A percentile compares a stretch with the other conserved stretches of the same genome.
Conservation (phyloP, 192 early-diverging fungal genomes). For the Chytriomyces sp. region DNA sequence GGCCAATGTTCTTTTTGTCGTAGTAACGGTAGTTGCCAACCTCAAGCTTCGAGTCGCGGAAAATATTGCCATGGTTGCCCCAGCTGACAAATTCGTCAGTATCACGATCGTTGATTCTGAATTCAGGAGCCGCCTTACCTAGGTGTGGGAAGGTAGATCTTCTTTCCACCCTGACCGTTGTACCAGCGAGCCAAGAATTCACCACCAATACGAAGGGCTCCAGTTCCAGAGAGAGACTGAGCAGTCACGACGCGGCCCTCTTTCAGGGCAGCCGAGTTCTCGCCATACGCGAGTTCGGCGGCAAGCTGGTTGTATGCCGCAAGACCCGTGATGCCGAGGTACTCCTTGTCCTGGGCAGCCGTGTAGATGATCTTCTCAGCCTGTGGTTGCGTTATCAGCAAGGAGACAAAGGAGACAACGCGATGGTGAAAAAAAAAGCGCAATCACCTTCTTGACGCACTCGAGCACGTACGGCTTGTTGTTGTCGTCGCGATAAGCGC, state of each 20-base stretch:
- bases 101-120: too few relatives aligned
- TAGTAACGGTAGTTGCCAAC: slow-evolving; percentile 92
- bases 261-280: slow-evolving; percentile 65
- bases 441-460: slow-evolving; percentile 79
- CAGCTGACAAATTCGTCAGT: slow-evolving; percentile 56
- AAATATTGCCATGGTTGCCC: slow-evolving; percentile 97
- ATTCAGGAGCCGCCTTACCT: slow-evolving; percentile 18
- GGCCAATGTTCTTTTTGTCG: slow-evolving; percentile 87
- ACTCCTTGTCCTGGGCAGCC: slow-evolving; percentile 88
- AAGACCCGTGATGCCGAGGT: slow-evolving; percentile 92
- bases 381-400: slow-evolving; percentile 41
- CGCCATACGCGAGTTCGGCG: slow-evolving; percentile 83
- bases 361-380: slow-evolving; percentile 78
- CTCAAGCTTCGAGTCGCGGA: slow-evolving; percentile 86
- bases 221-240: slow-evolving; percentile 98
- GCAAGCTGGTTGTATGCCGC: slow-evolving; percentile 82
- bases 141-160: slow-evolving; percentile 89
- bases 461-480: slow-evolving; percentile 89
- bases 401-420: neutral
- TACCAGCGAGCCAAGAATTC: slow-evolving; percentile 82
- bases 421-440: neutral
- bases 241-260: slow-evolving; percentile 75
- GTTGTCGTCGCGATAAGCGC: slow-evolving; percentile 93
- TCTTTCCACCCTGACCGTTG: slow-evolving; percentile 72
- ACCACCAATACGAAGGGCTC: slow-evolving; percentile 91